Evolutionary conservation across 441 rosid genomes (phyloP).

Genomic region (Arabidopsis hybrid): DNA sequence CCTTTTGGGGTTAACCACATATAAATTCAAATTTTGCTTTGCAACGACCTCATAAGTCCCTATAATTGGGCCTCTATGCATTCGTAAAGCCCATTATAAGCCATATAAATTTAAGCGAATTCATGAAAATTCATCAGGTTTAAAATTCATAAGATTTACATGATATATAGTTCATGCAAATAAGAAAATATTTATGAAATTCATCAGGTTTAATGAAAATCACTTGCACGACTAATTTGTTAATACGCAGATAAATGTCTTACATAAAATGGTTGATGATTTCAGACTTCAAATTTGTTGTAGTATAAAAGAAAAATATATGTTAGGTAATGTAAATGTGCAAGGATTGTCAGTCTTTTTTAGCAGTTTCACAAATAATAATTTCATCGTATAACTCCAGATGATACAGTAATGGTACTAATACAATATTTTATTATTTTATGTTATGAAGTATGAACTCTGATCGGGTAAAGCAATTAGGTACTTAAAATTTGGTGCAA

Average conservation of each 20-base stretch:
- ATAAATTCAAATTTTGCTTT: constrained; percentile 11
- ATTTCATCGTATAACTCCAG: not conserved
- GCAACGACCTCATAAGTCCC: constrained; percentile 2
- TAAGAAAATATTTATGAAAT: not conserved
- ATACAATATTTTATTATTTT: too few species aligned
- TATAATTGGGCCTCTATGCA: constrained; percentile 14
- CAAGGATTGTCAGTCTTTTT: not conserved
- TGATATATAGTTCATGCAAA: not conserved
- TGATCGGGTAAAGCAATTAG: constrained; percentile 35
- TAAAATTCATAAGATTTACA: not conserved
- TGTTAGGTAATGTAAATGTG: not conserved
- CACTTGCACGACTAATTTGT: not conserved
- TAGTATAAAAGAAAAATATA: not conserved
- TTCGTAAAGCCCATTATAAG: constrained; percentile 2
- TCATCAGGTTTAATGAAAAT: not conserved
- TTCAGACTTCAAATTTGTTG: not conserved
- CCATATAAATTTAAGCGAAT: not conserved
- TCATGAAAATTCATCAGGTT: not conserved
- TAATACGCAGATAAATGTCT: not conserved
- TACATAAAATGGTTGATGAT: not conserved
- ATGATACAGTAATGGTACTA: not conserved
- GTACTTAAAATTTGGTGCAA: constrained; percentile 36
- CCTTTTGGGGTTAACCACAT: constrained; percentile 7
- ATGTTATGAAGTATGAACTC: not conserved
- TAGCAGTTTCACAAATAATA: not conserved